A percentile compares a stretch with the other conserved stretches of the same genome.
phyloP scores from a whole-genome alignment of 257 asterid species.

The Fraxinus cuspidata region DNA sequence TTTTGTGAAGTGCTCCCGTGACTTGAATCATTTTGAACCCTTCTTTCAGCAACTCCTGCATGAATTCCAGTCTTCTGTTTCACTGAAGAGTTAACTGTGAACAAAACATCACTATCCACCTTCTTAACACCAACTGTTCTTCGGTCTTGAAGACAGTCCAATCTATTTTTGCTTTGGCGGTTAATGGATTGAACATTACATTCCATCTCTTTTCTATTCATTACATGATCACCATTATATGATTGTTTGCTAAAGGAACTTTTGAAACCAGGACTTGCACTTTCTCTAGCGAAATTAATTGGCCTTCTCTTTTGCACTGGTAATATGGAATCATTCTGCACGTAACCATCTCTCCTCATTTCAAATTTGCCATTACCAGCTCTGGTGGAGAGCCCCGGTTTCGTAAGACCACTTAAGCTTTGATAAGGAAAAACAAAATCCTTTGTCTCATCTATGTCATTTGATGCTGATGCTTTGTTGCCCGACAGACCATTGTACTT shows the following conservation, averaged over 20 bases:
- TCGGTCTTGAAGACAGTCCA: slow-evolving; percentile 35
- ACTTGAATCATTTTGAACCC: slow-evolving; percentile 27
- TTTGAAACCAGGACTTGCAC: slow-evolving; percentile 40
- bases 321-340: slow-evolving; percentile 38
- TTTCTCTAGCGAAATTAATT: slow-evolving; percentile 35
- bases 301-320: slow-evolving; percentile 64
- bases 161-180: slow-evolving; percentile 24
- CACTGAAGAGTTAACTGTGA: slow-evolving; percentile 49
- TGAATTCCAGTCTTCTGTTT: slow-evolving; percentile 40
- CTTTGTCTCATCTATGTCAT: slow-evolving; percentile 35
- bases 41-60: slow-evolving; percentile 31
- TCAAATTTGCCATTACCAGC: slow-evolving; percentile 48
- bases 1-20: slow-evolving; percentile 29
- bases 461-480: slow-evolving; percentile 33
- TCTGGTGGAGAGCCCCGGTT: slow-evolving; percentile 35
- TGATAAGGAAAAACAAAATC: slow-evolving; percentile 34
- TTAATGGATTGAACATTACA: slow-evolving; percentile 18
- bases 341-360: slow-evolving; percentile 34
- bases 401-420: slow-evolving; percentile 32
- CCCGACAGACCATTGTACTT: slow-evolving; percentile 32
- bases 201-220: slow-evolving; percentile 35
- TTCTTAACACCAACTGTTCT: slow-evolving; percentile 25
- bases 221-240: slow-evolving; percentile 24
- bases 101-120: slow-evolving; percentile 35
- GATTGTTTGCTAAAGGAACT: slow-evolving; percentile 27